Evolutionary conservation across 2,329 filamentous ascomycete species (phyloP), one percentile per base, ranked within the genome.

Genomic region (Neofusicoccum umdonicola): DNA sequence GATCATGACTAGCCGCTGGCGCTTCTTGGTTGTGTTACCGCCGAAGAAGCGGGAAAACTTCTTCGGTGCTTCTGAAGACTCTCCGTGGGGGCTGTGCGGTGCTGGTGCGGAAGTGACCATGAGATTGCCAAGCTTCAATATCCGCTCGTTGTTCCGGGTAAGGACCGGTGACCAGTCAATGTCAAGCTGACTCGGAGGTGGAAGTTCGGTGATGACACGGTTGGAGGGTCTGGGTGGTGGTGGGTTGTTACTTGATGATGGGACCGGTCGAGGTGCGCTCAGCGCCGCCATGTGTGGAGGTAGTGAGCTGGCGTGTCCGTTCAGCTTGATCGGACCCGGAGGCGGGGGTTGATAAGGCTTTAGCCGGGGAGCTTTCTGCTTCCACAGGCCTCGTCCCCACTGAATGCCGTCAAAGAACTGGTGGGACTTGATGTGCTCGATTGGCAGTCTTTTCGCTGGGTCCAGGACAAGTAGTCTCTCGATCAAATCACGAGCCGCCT

Each of bases 131-230:
- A 99, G 83, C 76, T 96, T 97, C 67, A 99, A 78, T 69, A 99
- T 99, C 41, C 95, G 87, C 78, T 99, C 95, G 73, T 98, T 97
- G 66, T 88, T 89, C 72, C 89, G 88, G 9, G 91, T 97, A 63
- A 99, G 82, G 4, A 99, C 93, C 0, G 95, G 95, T 0, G 94
- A 97, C 95, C 95, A 99, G 78, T 99, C 95, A 65, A 99, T 96
- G 73, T 99, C 95, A 31, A 99, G 82, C 76, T 98, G 95, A 58
- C 91, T 97, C 0, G 95, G 95, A n/a, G 95, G 94, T 15, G 95
- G 93, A 9, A 99, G 84, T 76, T 99, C 95, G 0, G 95, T 98
- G 66, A 99, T 96, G 66, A 97, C 88, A 67, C 93, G 69, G 37
- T 75, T 74, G 13, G 61, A 85, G 1, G 91, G 85, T 37, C 93